phyloP scores from a whole-genome alignment of 805 yeast species.

The Metschnikowia koreensis region DNA sequence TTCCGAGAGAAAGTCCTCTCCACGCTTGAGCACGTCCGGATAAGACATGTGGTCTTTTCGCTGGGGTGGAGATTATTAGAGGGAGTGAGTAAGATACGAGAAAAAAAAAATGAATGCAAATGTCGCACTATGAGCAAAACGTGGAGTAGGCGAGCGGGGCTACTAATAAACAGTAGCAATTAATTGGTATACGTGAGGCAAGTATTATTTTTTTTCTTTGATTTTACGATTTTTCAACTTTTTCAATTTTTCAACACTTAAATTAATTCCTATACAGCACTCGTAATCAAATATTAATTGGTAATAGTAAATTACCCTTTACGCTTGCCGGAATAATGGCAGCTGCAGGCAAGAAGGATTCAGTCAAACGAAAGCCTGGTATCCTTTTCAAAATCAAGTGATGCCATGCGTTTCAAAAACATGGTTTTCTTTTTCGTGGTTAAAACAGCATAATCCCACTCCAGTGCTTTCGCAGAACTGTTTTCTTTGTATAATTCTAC shows the following conservation, averaged over 20 bases:
- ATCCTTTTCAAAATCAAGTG: conserved; percentile 3
- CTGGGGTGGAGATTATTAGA: too few species aligned
- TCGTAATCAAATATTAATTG: too few species aligned
- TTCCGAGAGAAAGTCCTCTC: conserved; percentile 63
- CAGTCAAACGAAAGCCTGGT: conserved; percentile 1
- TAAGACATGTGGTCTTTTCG: conserved; percentile 51
- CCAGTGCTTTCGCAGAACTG: not conserved
- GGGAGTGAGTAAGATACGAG: not conserved
- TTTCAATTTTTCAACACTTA: too few species aligned
- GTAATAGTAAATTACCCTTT: too few species aligned
- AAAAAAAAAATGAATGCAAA: not conserved
- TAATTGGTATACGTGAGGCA: not conserved
- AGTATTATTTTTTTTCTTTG: not conserved
- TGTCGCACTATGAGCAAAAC: conserved; percentile 6
- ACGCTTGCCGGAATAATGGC: too few species aligned
- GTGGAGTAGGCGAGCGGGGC: conserved; percentile 3
- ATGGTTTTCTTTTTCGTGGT: not conserved
- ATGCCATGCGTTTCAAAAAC: not conserved
- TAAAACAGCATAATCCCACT: not conserved
- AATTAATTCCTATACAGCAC: too few species aligned
- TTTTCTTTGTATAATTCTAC: not conserved
- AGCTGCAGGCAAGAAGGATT: not conserved
- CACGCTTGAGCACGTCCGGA: conserved; percentile 65
- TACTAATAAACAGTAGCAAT: not conserved
- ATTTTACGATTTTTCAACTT: too few species aligned